Evolutionary conservation across 768 basidiomycete genomes (phyloP).

Genomic region (Cystobasidium tubakii): DNA sequence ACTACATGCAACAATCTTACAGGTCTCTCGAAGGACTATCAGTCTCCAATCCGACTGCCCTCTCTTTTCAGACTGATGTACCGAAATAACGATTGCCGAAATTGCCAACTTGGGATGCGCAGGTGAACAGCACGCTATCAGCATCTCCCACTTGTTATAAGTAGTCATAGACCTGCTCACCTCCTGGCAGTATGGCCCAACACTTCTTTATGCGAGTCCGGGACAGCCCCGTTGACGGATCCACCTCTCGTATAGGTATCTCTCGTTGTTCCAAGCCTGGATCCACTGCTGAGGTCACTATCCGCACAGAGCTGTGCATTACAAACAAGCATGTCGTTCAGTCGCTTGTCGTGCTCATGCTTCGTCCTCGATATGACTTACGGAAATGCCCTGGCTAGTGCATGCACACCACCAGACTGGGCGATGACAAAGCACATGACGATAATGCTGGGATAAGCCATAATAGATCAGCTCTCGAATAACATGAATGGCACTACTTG

Average conservation of each 20-base stretch:
- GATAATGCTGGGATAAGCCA: conserved; percentile 37
- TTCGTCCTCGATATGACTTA: conserved; percentile 50
- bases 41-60: not conserved
- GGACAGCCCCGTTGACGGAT: not conserved
- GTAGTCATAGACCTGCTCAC: conserved; percentile 2
- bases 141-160: too few relatives aligned
- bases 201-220: conserved; percentile 38
- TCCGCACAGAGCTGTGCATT: conserved; percentile 26
- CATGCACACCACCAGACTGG: conserved; percentile 67
- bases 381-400: conserved; percentile 78
- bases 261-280: conserved; percentile 32
- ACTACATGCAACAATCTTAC: not conserved
- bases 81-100: conserved; percentile 35
- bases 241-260: conserved; percentile 25
- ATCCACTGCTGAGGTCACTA: conserved; percentile 37
- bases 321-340: too few relatives aligned
- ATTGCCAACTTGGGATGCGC: conserved; percentile 10
- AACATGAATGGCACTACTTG: not conserved
- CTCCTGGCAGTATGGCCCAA: conserved; percentile 40
- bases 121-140: not conserved
- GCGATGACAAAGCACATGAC: conserved; percentile 65
- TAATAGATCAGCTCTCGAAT: too few relatives aligned
- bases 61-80: not conserved
- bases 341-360: not conserved
- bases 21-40: not conserved